Conservation (phyloP, 345 rosid species). For the Citropsis articulata region DNA sequence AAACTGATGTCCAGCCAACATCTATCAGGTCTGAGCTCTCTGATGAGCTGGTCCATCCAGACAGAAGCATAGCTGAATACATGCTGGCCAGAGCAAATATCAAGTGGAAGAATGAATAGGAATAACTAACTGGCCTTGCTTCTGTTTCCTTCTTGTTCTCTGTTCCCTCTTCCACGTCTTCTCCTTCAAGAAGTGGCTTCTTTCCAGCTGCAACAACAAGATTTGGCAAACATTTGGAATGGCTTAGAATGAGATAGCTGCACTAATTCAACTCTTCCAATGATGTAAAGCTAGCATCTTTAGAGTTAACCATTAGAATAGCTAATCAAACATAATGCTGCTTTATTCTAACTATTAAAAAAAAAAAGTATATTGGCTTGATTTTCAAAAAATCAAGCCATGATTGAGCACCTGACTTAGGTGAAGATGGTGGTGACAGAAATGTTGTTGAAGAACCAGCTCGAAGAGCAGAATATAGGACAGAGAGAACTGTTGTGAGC, state of each 20-base stretch:
- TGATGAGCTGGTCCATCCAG: slow-evolving; percentile 83
- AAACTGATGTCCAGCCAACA: slow-evolving; percentile 98
- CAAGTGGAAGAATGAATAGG: slow-evolving; percentile 87
- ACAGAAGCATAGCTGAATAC: slow-evolving; percentile 97
- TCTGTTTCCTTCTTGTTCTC: slow-evolving; percentile 51
- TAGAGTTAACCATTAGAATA: not conserved
- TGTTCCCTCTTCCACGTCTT: slow-evolving; percentile 66
- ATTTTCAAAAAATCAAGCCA: not conserved
- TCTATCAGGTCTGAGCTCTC: slow-evolving; percentile 76
- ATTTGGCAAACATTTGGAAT: not conserved
- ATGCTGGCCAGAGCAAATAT: slow-evolving; percentile 95
- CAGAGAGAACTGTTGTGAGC: slow-evolving; percentile 89
- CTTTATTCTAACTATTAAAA: not conserved
- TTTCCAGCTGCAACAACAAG: slow-evolving; percentile 48
- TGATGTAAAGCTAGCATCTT: not conserved
- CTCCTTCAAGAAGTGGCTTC: slow-evolving; percentile 61
- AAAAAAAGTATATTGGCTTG: too few species aligned
- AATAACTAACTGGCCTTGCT: slow-evolving; percentile 73
- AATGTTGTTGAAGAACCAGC: slow-evolving; percentile 93
- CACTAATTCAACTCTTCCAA: not conserved
- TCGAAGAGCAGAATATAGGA: slow-evolving; percentile 84
- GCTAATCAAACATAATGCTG: not conserved
- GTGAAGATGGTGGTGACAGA: slow-evolving; percentile 89
- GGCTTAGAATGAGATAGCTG: not conserved
- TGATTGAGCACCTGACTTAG: slow-evolving; percentile 58